phyloP scores from a whole-genome alignment of 2,329 filamentous ascomycete genomes.

The Cyphellophora europaea region DNA sequence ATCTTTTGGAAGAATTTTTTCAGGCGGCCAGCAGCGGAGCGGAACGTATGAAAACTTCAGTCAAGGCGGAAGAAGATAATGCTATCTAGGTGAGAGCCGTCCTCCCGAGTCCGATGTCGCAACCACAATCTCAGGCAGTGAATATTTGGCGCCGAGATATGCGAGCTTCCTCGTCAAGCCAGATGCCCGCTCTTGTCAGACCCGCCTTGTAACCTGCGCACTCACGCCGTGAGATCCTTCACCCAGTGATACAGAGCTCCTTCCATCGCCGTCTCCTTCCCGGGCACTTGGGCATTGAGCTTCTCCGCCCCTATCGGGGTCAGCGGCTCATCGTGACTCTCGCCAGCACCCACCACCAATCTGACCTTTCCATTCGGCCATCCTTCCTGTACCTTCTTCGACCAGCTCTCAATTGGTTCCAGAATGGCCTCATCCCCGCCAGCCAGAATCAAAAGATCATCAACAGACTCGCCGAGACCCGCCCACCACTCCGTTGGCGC shows the following conservation, averaged over 20 bases:
- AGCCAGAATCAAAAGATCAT: constrained; percentile 6
- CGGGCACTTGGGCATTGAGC: constrained; percentile 1
- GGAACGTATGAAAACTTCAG: no score
- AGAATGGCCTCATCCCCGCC: constrained; percentile 9
- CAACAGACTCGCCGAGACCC: constrained; percentile 4
- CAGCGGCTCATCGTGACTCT: constrained; percentile 10
- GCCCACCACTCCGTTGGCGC: constrained; percentile 9
- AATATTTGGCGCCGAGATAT: no score
- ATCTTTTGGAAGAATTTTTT: no score
- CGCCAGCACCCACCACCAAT: constrained; percentile 5
- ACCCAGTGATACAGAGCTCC: constrained; percentile 11
- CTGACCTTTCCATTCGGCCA: constrained; percentile 4
- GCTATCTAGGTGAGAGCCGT: no score
- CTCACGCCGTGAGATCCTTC: no score
- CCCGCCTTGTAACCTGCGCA: no score
- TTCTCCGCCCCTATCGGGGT: constrained; percentile 3
- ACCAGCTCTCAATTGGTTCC: constrained; percentile 8
- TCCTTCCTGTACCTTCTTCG: constrained; percentile 8
- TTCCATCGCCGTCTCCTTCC: constrained; percentile 5
- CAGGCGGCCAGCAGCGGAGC: no score
- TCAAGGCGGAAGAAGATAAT: no score
- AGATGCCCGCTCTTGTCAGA: no score
- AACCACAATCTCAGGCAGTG: no score
- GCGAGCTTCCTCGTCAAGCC: no score
- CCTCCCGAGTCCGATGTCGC: no score